A percentile compares a stretch with the other conserved stretches of the same genome.
Evolutionary conservation across 2,329 filamentous ascomycete species (phyloP).

Genomic region (Arthrobotrys musiformis): DNA sequence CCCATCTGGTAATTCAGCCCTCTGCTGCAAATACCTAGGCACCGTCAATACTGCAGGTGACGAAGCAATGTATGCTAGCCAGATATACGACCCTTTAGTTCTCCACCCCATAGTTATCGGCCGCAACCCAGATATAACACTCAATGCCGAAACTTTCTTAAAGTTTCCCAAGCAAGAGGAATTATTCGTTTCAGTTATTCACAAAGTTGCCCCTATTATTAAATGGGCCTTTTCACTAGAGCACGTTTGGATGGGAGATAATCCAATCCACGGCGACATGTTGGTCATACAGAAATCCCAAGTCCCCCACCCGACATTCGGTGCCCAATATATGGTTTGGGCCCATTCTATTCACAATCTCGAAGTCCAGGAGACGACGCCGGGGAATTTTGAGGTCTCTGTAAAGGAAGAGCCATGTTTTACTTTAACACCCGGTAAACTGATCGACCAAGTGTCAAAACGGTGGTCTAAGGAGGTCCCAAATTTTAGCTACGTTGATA

Average conservation of each 20-base stretch:
- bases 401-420: slow-evolving; percentile 15
- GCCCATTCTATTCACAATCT: slow-evolving; percentile 4
- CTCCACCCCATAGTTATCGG: slow-evolving; percentile 4
- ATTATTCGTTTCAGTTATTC: not conserved
- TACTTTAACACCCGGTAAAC: not conserved
- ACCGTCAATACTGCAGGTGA: slow-evolving; percentile 20
- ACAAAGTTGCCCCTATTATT: not conserved
- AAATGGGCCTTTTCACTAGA: slow-evolving; percentile 20
- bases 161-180: slow-evolving; percentile 3
- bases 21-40: slow-evolving; percentile 26
- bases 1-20: not conserved
- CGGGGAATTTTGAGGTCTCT: not conserved
- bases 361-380: not conserved
- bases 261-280: slow-evolving; percentile 6
- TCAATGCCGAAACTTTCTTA: not conserved
- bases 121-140: not conserved
- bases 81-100: slow-evolving; percentile 12
- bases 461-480: slow-evolving; percentile 16
- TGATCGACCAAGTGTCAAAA: not conserved
- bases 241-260: slow-evolving; percentile 28
- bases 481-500: slow-evolving; percentile 5
- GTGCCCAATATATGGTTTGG: not conserved
- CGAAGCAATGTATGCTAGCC: slow-evolving; percentile 13
- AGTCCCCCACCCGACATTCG: slow-evolving; percentile 16
- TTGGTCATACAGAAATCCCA: not conserved